Conservation (phyloP, 2,329 filamentous ascomycete species). For the Elsinoe batatas region DNA sequence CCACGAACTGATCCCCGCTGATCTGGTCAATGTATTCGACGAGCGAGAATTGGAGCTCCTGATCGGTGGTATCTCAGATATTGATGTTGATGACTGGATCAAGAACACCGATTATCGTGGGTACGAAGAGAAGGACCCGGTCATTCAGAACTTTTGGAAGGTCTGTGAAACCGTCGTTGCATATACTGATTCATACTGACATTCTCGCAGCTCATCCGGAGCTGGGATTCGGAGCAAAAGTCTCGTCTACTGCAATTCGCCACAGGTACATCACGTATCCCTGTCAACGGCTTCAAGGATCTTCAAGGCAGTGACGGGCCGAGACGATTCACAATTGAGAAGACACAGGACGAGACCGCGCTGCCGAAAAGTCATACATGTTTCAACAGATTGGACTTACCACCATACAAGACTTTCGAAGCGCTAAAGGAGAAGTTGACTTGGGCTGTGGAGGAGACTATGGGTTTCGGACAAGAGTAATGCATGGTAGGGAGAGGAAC, state of each 20-base stretch:
- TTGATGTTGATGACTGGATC: constrained; percentile 99
- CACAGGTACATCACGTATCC: constrained; percentile 93
- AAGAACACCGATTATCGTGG: constrained; percentile 99
- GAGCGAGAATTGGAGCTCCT: constrained; percentile 93
- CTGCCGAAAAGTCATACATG: constrained; percentile 96
- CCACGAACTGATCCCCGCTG: constrained; percentile 91
- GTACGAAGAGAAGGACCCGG: constrained; percentile 94
- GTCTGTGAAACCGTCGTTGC: constrained; percentile 28
- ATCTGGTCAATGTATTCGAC: constrained; percentile 96
- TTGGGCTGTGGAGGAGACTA: constrained; percentile 95
- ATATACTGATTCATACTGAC: constrained; percentile 19
- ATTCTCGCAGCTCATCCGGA: constrained; percentile 58
- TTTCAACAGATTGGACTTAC: constrained; percentile 94
- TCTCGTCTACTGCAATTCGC: constrained; percentile 92
- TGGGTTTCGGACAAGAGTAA: constrained; percentile 97
- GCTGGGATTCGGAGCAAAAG: constrained; percentile 98
- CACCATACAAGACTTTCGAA: constrained; percentile 83
- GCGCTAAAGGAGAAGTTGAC: constrained; percentile 80
- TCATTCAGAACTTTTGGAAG: constrained; percentile 98
- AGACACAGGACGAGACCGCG: constrained; percentile 82
- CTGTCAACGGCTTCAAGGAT: constrained; percentile 99
- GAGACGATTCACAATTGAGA: constrained; percentile 93
- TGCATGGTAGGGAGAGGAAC: neutral
- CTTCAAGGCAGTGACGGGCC: constrained; percentile 94
- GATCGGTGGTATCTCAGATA: constrained; percentile 98